Percentiles rank a stretch among this genome's conserved stretches.
Evolutionary conservation across 1,284 basidiomycete species (phyloP).

Genomic region (Ganoderma lingzhi): DNA sequence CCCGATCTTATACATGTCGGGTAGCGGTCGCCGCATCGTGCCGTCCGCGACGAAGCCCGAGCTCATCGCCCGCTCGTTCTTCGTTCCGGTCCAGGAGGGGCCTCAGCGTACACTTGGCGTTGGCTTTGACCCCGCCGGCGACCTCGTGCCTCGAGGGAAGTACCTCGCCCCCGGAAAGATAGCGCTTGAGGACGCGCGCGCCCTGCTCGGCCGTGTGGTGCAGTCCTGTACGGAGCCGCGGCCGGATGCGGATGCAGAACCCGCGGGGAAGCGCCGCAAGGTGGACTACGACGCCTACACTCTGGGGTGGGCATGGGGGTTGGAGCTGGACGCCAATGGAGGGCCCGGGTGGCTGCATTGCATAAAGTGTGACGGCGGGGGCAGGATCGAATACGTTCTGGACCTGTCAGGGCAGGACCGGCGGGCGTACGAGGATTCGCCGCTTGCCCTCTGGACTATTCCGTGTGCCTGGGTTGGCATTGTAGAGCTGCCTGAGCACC

Average conservation of each 20-base stretch:
- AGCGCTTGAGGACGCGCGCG: slow-evolving; percentile 19
- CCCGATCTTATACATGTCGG: slow-evolving; percentile 15
- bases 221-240: slow-evolving; percentile 23
- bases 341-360: neutral
- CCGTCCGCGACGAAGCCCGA: slow-evolving; percentile 17
- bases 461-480: neutral
- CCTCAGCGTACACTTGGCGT: neutral
- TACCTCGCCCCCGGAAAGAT: slow-evolving; percentile 12
- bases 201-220: slow-evolving; percentile 26
- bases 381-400: neutral
- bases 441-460: neutral
- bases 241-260: slow-evolving; percentile 1
- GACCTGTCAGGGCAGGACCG: neutral
- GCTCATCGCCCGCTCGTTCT: slow-evolving; percentile 17
- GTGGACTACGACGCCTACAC: slow-evolving; percentile 15
- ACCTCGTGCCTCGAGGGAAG: slow-evolving; percentile 14
- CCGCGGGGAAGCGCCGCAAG: slow-evolving; percentile 18
- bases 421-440: neutral
- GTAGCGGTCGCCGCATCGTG: slow-evolving; percentile 18
- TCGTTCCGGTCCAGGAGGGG: slow-evolving; percentile 17
- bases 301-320: slow-evolving; percentile 23
- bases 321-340: neutral
- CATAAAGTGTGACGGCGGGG: neutral
- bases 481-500: neutral
- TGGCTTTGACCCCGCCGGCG: neutral